Conservation (phyloP, 2,329 filamentous ascomycete genomes). For the Grosmannia huntii region DNA sequence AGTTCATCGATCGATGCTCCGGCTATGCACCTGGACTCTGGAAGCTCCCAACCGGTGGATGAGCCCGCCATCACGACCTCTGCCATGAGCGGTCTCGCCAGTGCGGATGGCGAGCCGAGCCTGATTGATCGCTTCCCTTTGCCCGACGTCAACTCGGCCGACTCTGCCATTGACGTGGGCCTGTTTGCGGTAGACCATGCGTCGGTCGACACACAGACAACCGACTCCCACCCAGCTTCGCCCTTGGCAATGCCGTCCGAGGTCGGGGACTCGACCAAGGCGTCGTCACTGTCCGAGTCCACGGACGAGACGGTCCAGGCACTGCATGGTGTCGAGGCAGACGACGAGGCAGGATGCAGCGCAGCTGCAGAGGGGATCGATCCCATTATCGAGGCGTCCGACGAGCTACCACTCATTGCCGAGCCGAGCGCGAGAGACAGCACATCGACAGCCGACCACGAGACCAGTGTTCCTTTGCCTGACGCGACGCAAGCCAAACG, state of each 20-base stretch:
- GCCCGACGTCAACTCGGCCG: constrained; percentile 17
- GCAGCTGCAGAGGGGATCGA: background rate
- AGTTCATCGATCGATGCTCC: constrained; percentile 16
- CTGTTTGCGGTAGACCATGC: constrained; percentile 31
- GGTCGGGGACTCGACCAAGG: constrained; percentile 45
- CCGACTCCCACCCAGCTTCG: constrained; percentile 45
- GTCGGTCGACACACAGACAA: constrained; percentile 32
- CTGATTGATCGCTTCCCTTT: background rate
- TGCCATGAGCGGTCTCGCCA: background rate
- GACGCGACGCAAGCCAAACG: constrained; percentile 21
- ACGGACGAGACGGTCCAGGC: constrained; percentile 44
- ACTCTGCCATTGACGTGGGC: constrained; percentile 44
- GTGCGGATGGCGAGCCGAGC: background rate
- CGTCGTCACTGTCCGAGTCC: constrained; percentile 50
- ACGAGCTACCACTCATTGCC: background rate
- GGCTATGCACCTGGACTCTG: constrained; percentile 4
- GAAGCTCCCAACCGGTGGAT: background rate
- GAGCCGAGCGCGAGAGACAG: constrained; percentile 2
- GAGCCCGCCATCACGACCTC: background rate
- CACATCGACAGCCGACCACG: constrained; percentile 1
- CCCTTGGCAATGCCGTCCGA: constrained; percentile 41
- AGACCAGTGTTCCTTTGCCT: constrained; percentile 10
- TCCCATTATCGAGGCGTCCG: too few species aligned
- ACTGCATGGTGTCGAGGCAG: constrained; percentile 9
- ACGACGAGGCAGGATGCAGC: constrained; percentile 1